Conservation (phyloP, 305 asterid genomes). For the Fraxinus nigra region DNA sequence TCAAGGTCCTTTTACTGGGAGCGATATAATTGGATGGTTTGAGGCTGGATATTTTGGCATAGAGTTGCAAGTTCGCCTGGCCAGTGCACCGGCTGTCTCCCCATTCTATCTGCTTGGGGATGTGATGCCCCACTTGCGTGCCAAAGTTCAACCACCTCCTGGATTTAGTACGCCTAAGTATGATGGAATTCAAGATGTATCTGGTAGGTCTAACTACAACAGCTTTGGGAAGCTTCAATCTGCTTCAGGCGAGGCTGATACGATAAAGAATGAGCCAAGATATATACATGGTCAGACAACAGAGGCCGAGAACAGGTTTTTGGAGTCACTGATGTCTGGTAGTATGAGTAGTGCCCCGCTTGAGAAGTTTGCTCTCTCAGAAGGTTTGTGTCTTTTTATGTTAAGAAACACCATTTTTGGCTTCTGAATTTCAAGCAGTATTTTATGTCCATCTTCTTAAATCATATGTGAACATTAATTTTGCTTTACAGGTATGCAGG, state of each 20-base stretch:
- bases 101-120: conserved; percentile 74
- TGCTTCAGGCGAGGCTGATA: conserved; percentile 46
- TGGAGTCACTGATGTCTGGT: conserved; percentile 78
- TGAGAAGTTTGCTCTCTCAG: conserved; percentile 54
- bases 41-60: conserved; percentile 87
- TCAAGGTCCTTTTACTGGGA: conserved; percentile 86
- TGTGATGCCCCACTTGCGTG: conserved; percentile 85
- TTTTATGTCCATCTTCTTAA: conserved; percentile 16
- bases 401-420: neutral
- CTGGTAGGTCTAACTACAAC: conserved; percentile 36
- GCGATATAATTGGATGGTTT: conserved; percentile 80
- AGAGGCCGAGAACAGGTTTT: conserved; percentile 66
- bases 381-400: conserved; percentile 44
- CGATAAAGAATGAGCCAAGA: conserved; percentile 47
- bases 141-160: conserved; percentile 83
- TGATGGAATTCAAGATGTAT: conserved; percentile 45
- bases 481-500: conserved; percentile 56
- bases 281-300: conserved; percentile 39
- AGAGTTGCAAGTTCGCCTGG: conserved; percentile 71
- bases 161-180: conserved; percentile 70
- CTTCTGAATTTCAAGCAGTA: neutral
- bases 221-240: conserved; percentile 38
- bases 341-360: conserved; percentile 34
- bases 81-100: conserved; percentile 52
- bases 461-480: conserved; percentile 12